Conservation (phyloP, 805 yeast species). For the Candida pseudoglaebosa region DNA sequence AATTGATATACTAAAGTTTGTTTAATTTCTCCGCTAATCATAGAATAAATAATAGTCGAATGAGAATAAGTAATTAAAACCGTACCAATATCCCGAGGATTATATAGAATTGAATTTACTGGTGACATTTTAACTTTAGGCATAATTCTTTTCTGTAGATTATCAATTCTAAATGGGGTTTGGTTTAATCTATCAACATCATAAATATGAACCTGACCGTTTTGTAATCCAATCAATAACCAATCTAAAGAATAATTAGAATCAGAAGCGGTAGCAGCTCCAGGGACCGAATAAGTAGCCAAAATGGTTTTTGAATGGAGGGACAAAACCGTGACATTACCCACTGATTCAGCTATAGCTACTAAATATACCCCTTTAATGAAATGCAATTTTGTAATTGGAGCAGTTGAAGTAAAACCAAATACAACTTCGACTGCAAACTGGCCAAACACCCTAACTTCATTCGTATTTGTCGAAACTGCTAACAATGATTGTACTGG, state of each 20-base stretch:
- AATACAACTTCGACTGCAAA: slow-evolving; percentile 71
- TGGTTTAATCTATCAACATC: slow-evolving; percentile 76
- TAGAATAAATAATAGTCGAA: slow-evolving; percentile 64
- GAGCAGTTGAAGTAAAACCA: slow-evolving; percentile 45
- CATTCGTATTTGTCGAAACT: slow-evolving; percentile 65
- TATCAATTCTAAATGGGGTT: slow-evolving; percentile 65
- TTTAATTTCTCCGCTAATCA: slow-evolving; percentile 57
- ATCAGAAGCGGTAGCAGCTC: slow-evolving; percentile 63
- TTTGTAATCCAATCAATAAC: slow-evolving; percentile 73
- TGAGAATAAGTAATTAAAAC: slow-evolving; percentile 69
- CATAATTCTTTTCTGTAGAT: slow-evolving; percentile 59
- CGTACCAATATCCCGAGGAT: slow-evolving; percentile 85
- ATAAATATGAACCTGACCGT: slow-evolving; percentile 67
- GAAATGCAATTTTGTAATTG: slow-evolving; percentile 56
- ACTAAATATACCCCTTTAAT: slow-evolving; percentile 80
- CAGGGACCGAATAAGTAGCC: slow-evolving; percentile 58
- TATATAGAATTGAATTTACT: slow-evolving; percentile 67
- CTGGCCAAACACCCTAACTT: slow-evolving; percentile 79
- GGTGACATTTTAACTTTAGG: slow-evolving; percentile 59
- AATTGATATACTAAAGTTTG: slow-evolving; percentile 57
- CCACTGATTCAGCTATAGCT: slow-evolving; percentile 56
- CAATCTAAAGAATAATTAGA: slow-evolving; percentile 88
- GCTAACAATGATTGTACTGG: slow-evolving; percentile 87
- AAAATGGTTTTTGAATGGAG: slow-evolving; percentile 59
- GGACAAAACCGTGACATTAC: slow-evolving; percentile 66